Evolutionary conservation across 805 yeast species (phyloP).

Genomic region (Metschnikowia amazonensis): DNA sequence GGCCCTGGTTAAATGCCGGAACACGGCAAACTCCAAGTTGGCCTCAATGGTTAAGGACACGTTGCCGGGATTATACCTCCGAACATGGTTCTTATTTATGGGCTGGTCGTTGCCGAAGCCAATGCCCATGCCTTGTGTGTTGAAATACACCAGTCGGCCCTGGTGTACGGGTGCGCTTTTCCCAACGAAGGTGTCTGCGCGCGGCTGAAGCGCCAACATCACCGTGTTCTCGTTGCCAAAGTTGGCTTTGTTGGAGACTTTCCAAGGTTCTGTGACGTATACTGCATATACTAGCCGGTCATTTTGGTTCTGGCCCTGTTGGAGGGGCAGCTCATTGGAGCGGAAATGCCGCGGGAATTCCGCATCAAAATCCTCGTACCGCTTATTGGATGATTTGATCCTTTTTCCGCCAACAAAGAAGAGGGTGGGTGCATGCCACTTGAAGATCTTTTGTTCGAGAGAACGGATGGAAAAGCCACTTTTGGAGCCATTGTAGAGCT

Average conservation of each 20-base stretch:
- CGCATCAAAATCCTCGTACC: conserved; percentile 50
- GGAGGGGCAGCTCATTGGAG: conserved; percentile 21
- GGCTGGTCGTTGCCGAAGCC: conserved; percentile 80
- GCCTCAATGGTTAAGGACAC: conserved; percentile 77
- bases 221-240: conserved; percentile 62
- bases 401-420: conserved; percentile 64
- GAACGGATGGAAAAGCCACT: conserved; percentile 87
- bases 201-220: conserved; percentile 68
- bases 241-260: conserved; percentile 58
- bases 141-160: conserved; percentile 55
- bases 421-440: conserved; percentile 87
- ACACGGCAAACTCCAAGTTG: conserved; percentile 74
- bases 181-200: conserved; percentile 48
- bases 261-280: conserved; percentile 72
- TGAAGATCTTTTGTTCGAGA: conserved; percentile 75
- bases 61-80: conserved; percentile 62
- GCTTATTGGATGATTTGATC: conserved; percentile 40
- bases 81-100: conserved; percentile 39
- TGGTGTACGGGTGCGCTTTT: conserved; percentile 29
- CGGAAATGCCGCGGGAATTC: conserved; percentile 42
- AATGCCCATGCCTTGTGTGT: conserved; percentile 70
- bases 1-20: conserved; percentile 57
- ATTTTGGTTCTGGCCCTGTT: conserved; percentile 36
- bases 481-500: conserved; percentile 67
- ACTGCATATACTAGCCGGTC: conserved; percentile 60